Base-by-base conservation (phyloP, 305 asterid genomes). In the Fraxinus ornus region DNA sequence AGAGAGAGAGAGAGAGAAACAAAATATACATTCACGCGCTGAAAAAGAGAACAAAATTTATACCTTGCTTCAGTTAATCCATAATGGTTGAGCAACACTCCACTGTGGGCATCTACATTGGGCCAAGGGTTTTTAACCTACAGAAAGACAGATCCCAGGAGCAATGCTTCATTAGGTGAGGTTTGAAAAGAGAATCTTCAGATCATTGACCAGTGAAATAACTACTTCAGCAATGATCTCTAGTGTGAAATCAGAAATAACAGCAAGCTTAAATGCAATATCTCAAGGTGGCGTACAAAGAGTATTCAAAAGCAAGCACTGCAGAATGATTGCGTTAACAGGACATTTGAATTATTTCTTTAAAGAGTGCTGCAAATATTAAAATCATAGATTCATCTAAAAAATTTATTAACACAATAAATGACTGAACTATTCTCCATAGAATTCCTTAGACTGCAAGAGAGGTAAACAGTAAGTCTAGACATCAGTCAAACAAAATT, bases 91-190 rank as follows among this genome's bases (percentile, higher is more conserved):
- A 95, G 91, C 88, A 95, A 87, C 49, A 95, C 97, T 80, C 99
- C 98, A 81, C 99, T 95, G 88, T 94, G 98, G 83, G 98, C 98
- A 84, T 95, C 98, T 75, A 95, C 98, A 88, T 93, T 95, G 12
- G 98, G 98, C 99, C 99, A 94, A 5, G 99, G 99, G 86, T 95
- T 95, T 86, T 95, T 95, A 30, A 95, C 99, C 98, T 94, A 83
- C 77, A 60, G 87, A 81, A 30, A 79, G 44, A 78, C 52, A 79
- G 52, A 68, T 72, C 62, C 22, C 62, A 52, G 62, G 22, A 52
- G 21, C 62, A 81, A 52, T 32, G 22, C 30, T 52, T 13, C 44
- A 75, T 77, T 78, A 82, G 76, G 60, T 12, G 49, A 75, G 72
- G 55, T 52, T 35, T n/a, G 79, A 26, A 75, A 37, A 30, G 55